Base-by-base conservation (phyloP, 2,329 filamentous ascomycete genomes). In the Penicillium crustosum region DNA sequence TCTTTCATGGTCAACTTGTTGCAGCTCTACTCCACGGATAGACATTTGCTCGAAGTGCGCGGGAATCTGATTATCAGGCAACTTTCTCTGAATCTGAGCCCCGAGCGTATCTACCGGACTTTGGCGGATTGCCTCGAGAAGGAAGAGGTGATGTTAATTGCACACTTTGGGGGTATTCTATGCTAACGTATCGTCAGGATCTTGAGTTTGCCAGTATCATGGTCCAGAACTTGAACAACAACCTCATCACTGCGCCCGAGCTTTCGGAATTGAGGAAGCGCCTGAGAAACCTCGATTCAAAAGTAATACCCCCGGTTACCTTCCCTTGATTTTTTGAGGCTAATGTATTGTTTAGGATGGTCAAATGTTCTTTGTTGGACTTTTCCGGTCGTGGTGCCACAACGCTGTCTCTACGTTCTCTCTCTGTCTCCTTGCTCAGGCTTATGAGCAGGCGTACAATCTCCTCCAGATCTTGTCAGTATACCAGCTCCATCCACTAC, bases 191-290 rank as follows among this genome's bases (percentile, higher is more conserved):
- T 48, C n/a, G 21, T 4, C 45, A 83, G 77, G 94, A 99, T 72
- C 86, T 99, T 42, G 95, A 99, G 73, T 99, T 99, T 75, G 93
- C 94, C 17, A 97, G 93, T 72, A 97, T 99, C 68, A 99, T 99
- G 94, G 92, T 99, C 31, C 94, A 99, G 74, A 97, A 97, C 69
- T 82, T 99, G 52, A 99, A 99, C 78, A 99, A 99, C 75, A 99
- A 99, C 68, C 86, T 99, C 54, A 97, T 99, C 64, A 99, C 95
- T 2, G 94, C 95, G 0, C 94, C 95, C 0, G 93, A 99, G 75
- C 81, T 99, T 31, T 87, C 91, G 1, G 95, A 97, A 66, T 81
- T 99, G 61, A 86, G 94, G 45, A 97, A 96, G 74, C 83, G 94
- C 43, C 79, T 99, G 50, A 84, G 94, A 35, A 99, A 96, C 67